Conservation (phyloP, 2,329 filamentous ascomycete species). For the Aureobasidium lini region DNA sequence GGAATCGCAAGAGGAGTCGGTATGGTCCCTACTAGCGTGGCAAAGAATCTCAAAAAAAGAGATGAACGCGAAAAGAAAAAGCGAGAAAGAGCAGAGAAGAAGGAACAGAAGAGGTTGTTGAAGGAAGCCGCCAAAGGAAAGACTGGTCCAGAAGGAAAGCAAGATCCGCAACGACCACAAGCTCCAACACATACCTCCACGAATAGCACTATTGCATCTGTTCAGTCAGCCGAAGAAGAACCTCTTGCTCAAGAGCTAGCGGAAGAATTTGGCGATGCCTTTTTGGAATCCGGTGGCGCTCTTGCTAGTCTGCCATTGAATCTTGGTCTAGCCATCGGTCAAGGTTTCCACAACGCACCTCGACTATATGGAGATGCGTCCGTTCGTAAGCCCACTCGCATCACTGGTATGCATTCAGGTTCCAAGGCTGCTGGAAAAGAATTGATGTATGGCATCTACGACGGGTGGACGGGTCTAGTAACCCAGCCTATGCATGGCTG, state of each 20-base stretch:
- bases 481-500: constrained; percentile 68
- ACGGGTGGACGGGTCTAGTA: constrained; percentile 72
- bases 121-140: constrained; percentile 9
- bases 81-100: constrained; percentile 28
- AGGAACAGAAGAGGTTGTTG: constrained; percentile 21
- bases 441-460: constrained; percentile 57
- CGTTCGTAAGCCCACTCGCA: constrained; percentile 68
- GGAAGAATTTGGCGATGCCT: constrained; percentile 57
- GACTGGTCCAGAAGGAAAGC: background rate
- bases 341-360: constrained; percentile 83
- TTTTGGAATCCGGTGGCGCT: constrained; percentile 66
- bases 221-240: constrained; percentile 22
- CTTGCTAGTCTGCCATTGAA: constrained; percentile 76
- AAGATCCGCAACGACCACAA: background rate
- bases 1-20: constrained; percentile 57
- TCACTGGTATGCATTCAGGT: constrained; percentile 69
- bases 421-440: constrained; percentile 67
- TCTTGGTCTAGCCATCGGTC: constrained; percentile 71
- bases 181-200: constrained; percentile 21
- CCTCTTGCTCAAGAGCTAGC: constrained; percentile 33
- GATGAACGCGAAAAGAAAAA: constrained; percentile 45
- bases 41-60: constrained; percentile 50
- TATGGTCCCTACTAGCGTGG: constrained; percentile 55
- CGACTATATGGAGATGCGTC: constrained; percentile 78
- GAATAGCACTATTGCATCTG: constrained; percentile 21